phyloP scores from a whole-genome alignment of 2,329 filamentous ascomycete species.

The Hymenoscyphus albidus region DNA sequence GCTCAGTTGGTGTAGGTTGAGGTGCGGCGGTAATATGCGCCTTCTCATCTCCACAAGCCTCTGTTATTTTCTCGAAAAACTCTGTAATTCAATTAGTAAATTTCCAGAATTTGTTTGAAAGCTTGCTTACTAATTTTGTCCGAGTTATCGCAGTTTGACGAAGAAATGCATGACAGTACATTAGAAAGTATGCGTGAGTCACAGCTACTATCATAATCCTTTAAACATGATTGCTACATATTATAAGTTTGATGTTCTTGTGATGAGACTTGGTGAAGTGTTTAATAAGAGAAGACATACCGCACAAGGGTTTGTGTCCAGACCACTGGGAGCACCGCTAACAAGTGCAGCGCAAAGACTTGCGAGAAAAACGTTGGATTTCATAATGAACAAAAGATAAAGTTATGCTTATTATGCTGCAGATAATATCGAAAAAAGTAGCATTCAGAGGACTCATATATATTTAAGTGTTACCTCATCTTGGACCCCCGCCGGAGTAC shows the following conservation, averaged over 20 bases:
- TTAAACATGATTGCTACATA: background rate
- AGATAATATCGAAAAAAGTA: background rate
- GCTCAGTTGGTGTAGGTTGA: conserved; percentile 3
- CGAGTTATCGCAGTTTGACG: conserved; percentile 11
- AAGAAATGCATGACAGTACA: conserved; percentile 12
- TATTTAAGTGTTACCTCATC: background rate
- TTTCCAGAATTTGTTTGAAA: background rate
- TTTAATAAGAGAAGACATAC: background rate
- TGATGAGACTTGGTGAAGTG: background rate
- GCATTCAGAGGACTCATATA: background rate
- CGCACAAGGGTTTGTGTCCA: background rate
- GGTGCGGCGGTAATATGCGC: conserved; percentile 12
- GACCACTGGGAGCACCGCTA: background rate
- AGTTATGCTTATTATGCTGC: background rate
- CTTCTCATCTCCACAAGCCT: conserved; percentile 6
- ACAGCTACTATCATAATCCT: background rate
- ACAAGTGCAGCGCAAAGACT: background rate
- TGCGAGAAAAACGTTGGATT: conserved; percentile 1
- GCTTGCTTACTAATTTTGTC: conserved; percentile 14
- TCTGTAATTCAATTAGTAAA: background rate
- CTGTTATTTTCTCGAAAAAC: conserved; percentile 6
- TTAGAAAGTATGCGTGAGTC: background rate
- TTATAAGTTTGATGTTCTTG: background rate
- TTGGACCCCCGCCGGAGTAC: background rate
- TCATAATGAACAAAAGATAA: background rate